A percentile compares a stretch with the other conserved stretches of the same genome.
Evolutionary conservation across 441 rosid species (phyloP).

Genomic region (Isatis lusitanica): DNA sequence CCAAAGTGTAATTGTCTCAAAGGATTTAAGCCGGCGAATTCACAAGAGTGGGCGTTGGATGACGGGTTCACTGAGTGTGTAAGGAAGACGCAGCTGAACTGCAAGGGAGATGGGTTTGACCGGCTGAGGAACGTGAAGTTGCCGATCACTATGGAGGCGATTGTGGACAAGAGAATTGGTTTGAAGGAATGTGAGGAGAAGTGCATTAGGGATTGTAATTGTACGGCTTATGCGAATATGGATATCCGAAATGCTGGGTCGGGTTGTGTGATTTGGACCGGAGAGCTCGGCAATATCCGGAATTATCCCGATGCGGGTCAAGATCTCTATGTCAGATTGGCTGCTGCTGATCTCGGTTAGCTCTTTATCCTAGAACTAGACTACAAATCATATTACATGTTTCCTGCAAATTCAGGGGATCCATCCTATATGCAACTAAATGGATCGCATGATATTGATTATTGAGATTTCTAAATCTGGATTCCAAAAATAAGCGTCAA

Average conservation of each 20-base stretch:
- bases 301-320: conserved; percentile 41
- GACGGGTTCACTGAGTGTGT: no score
- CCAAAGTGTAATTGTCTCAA: conserved; percentile 67
- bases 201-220: conserved; percentile 55
- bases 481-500: no score
- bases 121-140: conserved; percentile 51
- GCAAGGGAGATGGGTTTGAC: conserved; percentile 50
- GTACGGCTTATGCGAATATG: conserved; percentile 58
- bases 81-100: conserved; percentile 47
- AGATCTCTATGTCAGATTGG: conserved; percentile 51
- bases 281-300: conserved; percentile 46
- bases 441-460: no score
- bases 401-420: no score
- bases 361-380: no score
- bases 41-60: no score
- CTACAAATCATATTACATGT: no score
- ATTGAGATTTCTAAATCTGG: no score
- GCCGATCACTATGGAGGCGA: conserved; percentile 49
- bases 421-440: no score
- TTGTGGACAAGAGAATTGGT: conserved; percentile 40
- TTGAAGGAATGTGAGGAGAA: conserved; percentile 44
- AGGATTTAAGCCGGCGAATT: conserved; percentile 62
- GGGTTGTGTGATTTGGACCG: conserved; percentile 71
- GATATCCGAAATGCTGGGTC: conserved; percentile 43
- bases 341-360: conserved; percentile 43